Conservation (phyloP, 1,284 basidiomycete genomes). For the Trichosporon faecale region DNA sequence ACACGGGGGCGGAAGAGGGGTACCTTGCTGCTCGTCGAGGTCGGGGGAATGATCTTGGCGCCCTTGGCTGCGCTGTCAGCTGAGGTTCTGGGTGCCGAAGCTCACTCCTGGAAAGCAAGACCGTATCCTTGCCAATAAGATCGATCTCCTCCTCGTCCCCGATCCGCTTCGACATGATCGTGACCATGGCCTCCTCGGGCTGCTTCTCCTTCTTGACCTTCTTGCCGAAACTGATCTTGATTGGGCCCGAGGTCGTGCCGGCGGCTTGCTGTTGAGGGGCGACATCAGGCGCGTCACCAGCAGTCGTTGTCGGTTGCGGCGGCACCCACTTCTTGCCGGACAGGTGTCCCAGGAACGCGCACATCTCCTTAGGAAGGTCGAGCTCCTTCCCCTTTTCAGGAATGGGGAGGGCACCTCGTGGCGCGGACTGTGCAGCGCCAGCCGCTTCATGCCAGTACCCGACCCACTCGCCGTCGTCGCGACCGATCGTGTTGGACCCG, state of each 20-base stretch:
- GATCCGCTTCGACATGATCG: slow-evolving; percentile 35
- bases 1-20: background rate
- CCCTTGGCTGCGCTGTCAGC: slow-evolving; percentile 41
- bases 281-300: background rate
- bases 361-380: slow-evolving; percentile 22
- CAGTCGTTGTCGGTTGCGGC: background rate
- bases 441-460: slow-evolving; percentile 45
- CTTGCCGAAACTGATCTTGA: slow-evolving; percentile 35
- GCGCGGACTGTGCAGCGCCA: slow-evolving; percentile 34
- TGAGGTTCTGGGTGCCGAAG: too few species aligned
- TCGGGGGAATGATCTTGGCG: slow-evolving; percentile 71
- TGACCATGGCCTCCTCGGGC: slow-evolving; percentile 38
- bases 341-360: slow-evolving; percentile 37
- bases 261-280: background rate
- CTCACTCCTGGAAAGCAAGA: slow-evolving; percentile 50
- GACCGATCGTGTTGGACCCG: slow-evolving; percentile 50
- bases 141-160: slow-evolving; percentile 66
- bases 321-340: slow-evolving; percentile 26
- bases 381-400: slow-evolving; percentile 12
- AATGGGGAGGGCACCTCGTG: slow-evolving; percentile 27
- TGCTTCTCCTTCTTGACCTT: slow-evolving; percentile 30
- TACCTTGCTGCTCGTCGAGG: slow-evolving; percentile 86
- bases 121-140: slow-evolving; percentile 53
- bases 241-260: slow-evolving; percentile 24
- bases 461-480: slow-evolving; percentile 58